Percentiles rank a stretch among this genome's conserved stretches.
Evolutionary conservation across 192 early-diverging fungal species (phyloP).

Genomic region (Glomus cerebriforme): DNA sequence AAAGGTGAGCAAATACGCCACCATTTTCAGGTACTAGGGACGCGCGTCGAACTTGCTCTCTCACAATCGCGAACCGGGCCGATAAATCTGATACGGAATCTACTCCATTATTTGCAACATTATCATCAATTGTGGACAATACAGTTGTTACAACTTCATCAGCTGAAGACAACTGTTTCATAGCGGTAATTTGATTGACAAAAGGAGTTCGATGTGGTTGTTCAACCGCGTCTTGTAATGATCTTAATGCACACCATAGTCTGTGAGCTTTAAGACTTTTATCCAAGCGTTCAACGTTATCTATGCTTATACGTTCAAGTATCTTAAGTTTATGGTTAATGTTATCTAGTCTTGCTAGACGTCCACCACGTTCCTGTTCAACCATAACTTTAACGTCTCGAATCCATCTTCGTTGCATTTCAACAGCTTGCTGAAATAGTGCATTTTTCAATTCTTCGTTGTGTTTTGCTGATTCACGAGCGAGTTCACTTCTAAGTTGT

Average conservation of each 20-base stretch:
- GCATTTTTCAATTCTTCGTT: conserved; percentile 60
- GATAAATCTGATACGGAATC: conserved; percentile 66
- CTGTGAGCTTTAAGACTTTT: conserved; percentile 62
- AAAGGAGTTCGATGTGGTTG: conserved; percentile 61
- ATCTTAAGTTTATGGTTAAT: conserved; percentile 76
- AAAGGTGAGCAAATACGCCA: conserved; percentile 79
- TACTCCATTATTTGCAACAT: conserved; percentile 61
- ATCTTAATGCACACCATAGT: conserved; percentile 64
- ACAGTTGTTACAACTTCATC: conserved; percentile 66
- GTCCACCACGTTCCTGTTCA: conserved; percentile 88
- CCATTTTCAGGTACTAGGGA: conserved; percentile 88
- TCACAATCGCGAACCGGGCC: conserved; percentile 70
- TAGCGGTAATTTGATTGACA: conserved; percentile 66
- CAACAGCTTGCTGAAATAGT: conserved; percentile 65
- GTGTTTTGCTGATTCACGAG: conserved; percentile 36
- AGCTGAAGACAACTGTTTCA: conserved; percentile 55
- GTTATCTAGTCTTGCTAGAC: conserved; percentile 83
- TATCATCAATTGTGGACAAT: conserved; percentile 59
- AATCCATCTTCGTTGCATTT: conserved; percentile 78
- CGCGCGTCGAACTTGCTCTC: conserved; percentile 69
- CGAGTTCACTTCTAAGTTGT: conserved; percentile 42
- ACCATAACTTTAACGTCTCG: conserved; percentile 76
- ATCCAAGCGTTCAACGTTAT: conserved; percentile 70
- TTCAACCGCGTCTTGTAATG: conserved; percentile 60
- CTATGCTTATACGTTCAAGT: conserved; percentile 66